Evolutionary conservation across 768 basidiomycete species (phyloP), one percentile per base, ranked within the genome.

Genomic region (Suillus americanus): DNA sequence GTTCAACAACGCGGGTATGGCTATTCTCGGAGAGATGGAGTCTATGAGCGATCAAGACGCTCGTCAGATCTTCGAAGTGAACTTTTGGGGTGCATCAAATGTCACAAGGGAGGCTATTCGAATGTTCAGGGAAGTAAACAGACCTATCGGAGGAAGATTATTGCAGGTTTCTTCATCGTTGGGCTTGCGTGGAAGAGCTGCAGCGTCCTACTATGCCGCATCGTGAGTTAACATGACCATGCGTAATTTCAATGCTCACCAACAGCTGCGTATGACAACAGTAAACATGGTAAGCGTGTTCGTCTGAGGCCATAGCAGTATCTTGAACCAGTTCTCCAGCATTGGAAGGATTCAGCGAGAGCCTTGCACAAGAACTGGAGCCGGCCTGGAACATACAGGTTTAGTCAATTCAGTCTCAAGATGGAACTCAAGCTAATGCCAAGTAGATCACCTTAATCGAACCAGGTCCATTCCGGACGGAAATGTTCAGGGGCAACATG

Each of bases 81-180:
- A 78, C 60, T 78, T 75, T 37, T 78, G 75, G 72, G 75, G 77
- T 7, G 71, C 75, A 41, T 63, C 65, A 0, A 65, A 66, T 40
- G 79, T 79, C 38, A 76, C 67, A 38, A 66, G 64, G 33, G 77
- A 73, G 48, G 77, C 78, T 0, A 66, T 81, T 41, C 61, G 63
- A 41, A 71, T 73, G 62, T 78, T 80, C 66, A 72, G 80, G 23
- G 80, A 80, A 20, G 69, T 73, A 2, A 80, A 80, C 62, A 66
- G 73, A 10, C 74, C 79, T 13, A 64, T 23, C 7, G 78, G 78
- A 0, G 80, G 80, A 3, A 73, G 72, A 18, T 68, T 81, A 1
- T 66, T 80, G n/a, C 79, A 81, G 51, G 60, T 72, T 55, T 76
- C 75, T 3, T 79, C 78, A 10, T 62, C 65, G 18, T 3, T 66